Base-by-base conservation (phyloP, 495 filamentous ascomycete species). In the Stereocaulon alpinum region DNA sequence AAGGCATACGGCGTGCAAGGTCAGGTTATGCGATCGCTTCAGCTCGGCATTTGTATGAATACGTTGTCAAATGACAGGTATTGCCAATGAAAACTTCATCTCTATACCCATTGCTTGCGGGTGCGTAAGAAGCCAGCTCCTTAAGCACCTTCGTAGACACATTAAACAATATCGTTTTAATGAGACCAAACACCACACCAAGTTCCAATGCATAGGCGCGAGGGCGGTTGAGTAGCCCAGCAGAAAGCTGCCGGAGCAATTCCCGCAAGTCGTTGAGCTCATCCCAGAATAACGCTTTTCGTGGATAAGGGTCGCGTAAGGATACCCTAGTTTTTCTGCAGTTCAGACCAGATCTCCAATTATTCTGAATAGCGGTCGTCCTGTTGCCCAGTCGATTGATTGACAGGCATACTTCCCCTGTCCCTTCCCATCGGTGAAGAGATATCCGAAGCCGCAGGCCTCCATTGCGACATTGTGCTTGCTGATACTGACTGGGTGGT, bases 391-490 rank as follows among this genome's bases (percentile, higher is more conserved):
- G 6, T 44, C 29, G 15, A 18, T n/a, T 43, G 49, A 18, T n/a
- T 29, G 20, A 18, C 9, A 24, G 58, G 12, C 29, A 34, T 30
- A 54, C n/a, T 22, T 0, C 24, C 48, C n/a, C n/a, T 41, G 2
- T 30, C 44, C 22, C 24, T 15, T 40, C 49, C 44, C 22, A 34
- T 56, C 17, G 53, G 56, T 12, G 57, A 49, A 40, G 58, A 6
- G 6, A 51, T 40, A 27, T 44, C 52, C 20, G 34, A 37, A 6
- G 45, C 37, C 1, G 27, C 17, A 20, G 61, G 61, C 27, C 51
- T 55, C 61, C 61, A 63, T 11, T 51, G 58, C 24, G 61, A 63
- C 42, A 63, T 63, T 0, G 61, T 63, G 29, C 43, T 63, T 32
- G 52, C 42, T 6, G 44, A 60, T 24, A 59, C 50, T 27, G 49